Conservation (phyloP, 306 rosid species). For the Arachis stenosperma region DNA sequence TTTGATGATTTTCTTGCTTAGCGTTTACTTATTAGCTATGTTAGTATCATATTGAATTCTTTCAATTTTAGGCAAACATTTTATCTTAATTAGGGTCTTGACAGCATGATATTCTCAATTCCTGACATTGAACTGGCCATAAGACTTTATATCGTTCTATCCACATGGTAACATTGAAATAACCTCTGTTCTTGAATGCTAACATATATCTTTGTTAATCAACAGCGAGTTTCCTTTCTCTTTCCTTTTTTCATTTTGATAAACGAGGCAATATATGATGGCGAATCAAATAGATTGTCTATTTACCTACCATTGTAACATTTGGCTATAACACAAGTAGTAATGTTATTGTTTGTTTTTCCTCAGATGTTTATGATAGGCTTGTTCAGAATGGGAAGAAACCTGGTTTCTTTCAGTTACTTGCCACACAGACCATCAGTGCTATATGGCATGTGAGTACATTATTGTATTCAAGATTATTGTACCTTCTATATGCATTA, state of each 20-base stretch:
- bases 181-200: not conserved
- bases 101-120: constrained; percentile 4
- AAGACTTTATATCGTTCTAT: not conserved
- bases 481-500: not conserved
- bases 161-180: constrained; percentile 9
- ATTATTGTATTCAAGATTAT: constrained; percentile 23
- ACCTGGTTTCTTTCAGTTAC: constrained; percentile 94
- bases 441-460: constrained; percentile 99
- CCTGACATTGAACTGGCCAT: constrained; percentile 4
- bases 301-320: constrained; percentile 24
- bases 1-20: constrained; percentile 28
- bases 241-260: not conserved
- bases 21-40: constrained; percentile 20
- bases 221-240: not conserved
- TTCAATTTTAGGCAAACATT: constrained; percentile 4
- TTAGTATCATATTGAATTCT: not conserved
- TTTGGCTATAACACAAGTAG: constrained; percentile 23
- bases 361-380: constrained; percentile 91
- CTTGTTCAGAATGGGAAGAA: constrained; percentile 78
- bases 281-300: constrained; percentile 14
- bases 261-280: not conserved
- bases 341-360: constrained; percentile 32
- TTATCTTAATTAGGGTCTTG: not conserved
- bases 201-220: constrained; percentile 26
- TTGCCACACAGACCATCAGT: constrained; percentile 93